Evolutionary conservation across 345 rosid genomes (phyloP), one percentile per base, ranked within the genome.

Genomic region (Geranium rotundifolium): DNA sequence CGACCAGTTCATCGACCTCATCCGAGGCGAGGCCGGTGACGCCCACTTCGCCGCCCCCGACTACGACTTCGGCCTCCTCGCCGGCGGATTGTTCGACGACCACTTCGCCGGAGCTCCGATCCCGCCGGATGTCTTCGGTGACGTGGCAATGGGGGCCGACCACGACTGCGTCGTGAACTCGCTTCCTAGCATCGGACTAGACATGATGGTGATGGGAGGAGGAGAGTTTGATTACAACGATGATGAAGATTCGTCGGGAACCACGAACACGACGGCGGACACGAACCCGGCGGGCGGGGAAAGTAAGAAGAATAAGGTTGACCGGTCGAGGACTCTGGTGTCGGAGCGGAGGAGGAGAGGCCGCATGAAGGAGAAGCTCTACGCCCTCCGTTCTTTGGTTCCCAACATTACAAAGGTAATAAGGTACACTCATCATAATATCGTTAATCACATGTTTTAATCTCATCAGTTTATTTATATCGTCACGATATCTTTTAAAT

Each of bases 321-420:
- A 85, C 68, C 78, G 95, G 57, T 82, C 95, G 0, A 85, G 81
- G 56, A 85, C 98, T 30, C 73, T 84, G 81, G 67, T 91, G 31
- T 89, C 90, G 3, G 95, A 89, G 71, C 73, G 85, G 27, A 72
- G 73, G 63, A 79, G 96, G 71, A 79, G 98, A 61, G 82, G 89
- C 5, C 73, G 84, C 63, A 91, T 85, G 96, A 91, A 89, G 80
- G 96, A 87, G 69, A 89, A 82, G 81, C 98, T 91, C 60, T 86
- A 87, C 54, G 83, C 84, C 2, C 73, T 91, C 77, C 84, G 98
- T 58, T 79, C 98, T 6, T 71, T 91, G 64, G 98, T 91, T 69
- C 98, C 98, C 5, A 85, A 87, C 81, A 89, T 91, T 62, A 87
- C 96, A 16, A 89, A 91, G 95, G 96, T 86, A 80, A n/a, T n/a